Conservation (phyloP, 176 grass and related monocot species). For the Microstegium vimineum region DNA sequence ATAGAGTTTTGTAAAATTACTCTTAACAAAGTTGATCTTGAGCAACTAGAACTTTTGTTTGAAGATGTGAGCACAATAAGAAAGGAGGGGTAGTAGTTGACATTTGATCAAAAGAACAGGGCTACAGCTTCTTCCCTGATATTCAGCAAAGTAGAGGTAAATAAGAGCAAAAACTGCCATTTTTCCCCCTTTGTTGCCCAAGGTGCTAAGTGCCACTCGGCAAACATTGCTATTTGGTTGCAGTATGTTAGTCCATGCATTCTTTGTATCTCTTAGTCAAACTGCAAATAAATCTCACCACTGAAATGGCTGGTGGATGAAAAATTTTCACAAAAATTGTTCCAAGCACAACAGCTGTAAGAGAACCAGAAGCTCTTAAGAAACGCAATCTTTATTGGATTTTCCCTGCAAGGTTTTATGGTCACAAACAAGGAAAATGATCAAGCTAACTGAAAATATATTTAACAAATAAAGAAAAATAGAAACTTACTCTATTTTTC, state of each 20-base stretch:
- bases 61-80: no score
- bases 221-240: not conserved
- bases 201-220: not conserved
- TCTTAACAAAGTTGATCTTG: no score
- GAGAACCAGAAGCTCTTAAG: constrained; percentile 75
- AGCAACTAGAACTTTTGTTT: no score
- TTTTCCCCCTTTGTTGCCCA: not conserved
- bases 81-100: no score
- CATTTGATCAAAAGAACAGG: no score
- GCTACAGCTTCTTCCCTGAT: no score
- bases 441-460: constrained; percentile 1
- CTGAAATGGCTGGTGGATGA: constrained; percentile 77
- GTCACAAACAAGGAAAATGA: not conserved
- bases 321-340: constrained; percentile 91
- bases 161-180: not conserved
- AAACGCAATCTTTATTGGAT: constrained; percentile 71
- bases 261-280: not conserved
- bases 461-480: not conserved
- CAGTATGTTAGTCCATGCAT: not conserved
- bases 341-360: constrained; percentile 86
- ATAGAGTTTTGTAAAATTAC: no score
- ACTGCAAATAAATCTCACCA: constrained; percentile 50
- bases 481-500: constrained; percentile 66
- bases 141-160: no score
- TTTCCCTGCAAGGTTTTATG: constrained; percentile 63